Percentiles rank a stretch among this genome's conserved stretches.
Evolutionary conservation across 2,329 filamentous ascomycete species (phyloP).

Genomic region (Pseudogymnoascus sp.): DNA sequence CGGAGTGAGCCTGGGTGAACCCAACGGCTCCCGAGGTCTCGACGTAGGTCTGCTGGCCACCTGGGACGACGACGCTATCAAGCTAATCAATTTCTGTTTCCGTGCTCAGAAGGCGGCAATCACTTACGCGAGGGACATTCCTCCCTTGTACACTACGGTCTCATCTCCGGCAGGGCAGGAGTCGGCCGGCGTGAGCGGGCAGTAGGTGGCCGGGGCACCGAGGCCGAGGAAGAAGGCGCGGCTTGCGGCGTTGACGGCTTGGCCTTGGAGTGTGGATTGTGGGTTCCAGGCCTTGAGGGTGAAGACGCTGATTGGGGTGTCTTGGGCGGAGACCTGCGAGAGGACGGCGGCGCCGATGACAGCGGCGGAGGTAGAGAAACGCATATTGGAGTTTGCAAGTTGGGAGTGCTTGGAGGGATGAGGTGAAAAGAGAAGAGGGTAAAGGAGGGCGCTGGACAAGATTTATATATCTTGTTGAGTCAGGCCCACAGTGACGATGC

Average conservation of each 20-base stretch:
- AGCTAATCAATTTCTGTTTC: background rate
- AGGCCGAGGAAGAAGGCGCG: slow-evolving; percentile 42
- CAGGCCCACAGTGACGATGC: background rate
- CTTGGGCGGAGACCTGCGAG: slow-evolving; percentile 6
- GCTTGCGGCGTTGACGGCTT: slow-evolving; percentile 37
- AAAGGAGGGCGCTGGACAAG: background rate
- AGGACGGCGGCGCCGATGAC: background rate
- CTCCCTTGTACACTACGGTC: slow-evolving; percentile 36
- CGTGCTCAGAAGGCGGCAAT: background rate
- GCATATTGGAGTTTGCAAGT: background rate
- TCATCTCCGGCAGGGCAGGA: slow-evolving; percentile 38
- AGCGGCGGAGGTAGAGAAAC: background rate
- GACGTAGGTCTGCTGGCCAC: slow-evolving; percentile 55
- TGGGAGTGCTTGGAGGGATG: background rate
- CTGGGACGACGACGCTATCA: slow-evolving; percentile 45
- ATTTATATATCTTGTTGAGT: background rate
- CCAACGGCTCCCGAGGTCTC: slow-evolving; percentile 42
- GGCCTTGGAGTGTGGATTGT: slow-evolving; percentile 32
- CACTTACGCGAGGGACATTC: slow-evolving; percentile 24
- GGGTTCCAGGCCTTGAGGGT: slow-evolving; percentile 31
- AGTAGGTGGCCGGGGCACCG: slow-evolving; percentile 37
- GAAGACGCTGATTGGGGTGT: slow-evolving; percentile 27
- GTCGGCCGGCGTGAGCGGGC: slow-evolving; percentile 32
- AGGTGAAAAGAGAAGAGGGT: background rate
- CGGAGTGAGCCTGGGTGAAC: slow-evolving; percentile 49